These are phyloP conservation scores for Tuber borchii DNA, from an alignment of 495 filamentous ascomycete species.

Conservation along the genomic window DNA sequence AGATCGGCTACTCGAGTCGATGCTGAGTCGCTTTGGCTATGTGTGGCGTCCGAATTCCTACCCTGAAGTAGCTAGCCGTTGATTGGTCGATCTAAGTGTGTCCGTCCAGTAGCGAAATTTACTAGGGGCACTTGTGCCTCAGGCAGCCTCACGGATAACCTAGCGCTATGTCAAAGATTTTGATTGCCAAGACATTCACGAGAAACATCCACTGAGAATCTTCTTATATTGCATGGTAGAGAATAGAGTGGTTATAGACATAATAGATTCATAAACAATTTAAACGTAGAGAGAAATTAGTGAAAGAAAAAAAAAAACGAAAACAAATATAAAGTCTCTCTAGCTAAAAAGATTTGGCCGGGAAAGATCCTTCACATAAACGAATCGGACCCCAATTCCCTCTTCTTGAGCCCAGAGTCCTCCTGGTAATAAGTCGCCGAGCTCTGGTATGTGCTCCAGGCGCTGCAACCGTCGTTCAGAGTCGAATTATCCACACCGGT, in stretches of 20 bases:
- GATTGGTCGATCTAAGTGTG: too few species aligned
- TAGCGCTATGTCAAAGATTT: background rate
- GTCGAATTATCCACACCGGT: conserved; percentile 32
- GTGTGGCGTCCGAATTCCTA: too few species aligned
- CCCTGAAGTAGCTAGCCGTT: too few species aligned
- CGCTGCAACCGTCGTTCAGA: conserved; percentile 34
- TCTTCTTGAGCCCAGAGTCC: conserved; percentile 27
- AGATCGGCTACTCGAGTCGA: too few species aligned
- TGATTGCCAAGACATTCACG: background rate
- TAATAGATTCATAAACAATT: background rate
- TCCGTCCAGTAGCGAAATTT: too few species aligned
- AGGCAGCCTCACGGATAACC: too few species aligned
- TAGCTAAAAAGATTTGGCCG: background rate
- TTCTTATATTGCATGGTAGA: background rate
- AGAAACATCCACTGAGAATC: background rate
- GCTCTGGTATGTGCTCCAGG: conserved; percentile 21
- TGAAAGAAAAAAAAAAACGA: background rate
- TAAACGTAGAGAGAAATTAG: background rate
- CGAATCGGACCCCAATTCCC: conserved; percentile 1
- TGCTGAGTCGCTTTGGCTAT: too few species aligned
- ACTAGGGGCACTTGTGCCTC: too few species aligned
- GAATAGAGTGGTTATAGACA: background rate
- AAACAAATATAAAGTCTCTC: background rate
- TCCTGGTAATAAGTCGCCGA: conserved; percentile 15
- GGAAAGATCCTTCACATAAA: background rate